These are phyloP conservation scores for Helichrysum umbraculigerum DNA, from an alignment of 129 eudicot genomes.

Conservation along the genomic window DNA sequence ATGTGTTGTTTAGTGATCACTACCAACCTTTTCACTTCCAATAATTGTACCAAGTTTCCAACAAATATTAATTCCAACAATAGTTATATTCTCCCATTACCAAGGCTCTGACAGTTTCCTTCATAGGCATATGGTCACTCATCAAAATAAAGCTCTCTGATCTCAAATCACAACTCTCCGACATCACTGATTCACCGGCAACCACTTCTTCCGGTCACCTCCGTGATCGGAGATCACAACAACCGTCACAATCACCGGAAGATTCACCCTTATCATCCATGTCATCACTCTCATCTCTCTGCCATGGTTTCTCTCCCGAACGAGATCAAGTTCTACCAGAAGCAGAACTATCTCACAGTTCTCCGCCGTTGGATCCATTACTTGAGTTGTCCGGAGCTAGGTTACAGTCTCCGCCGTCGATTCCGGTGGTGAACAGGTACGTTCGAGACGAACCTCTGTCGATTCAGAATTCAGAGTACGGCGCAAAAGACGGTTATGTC, in stretches of 20 bases:
- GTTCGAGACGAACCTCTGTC: slow-evolving; percentile 42
- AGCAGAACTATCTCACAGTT: slow-evolving; percentile 8
- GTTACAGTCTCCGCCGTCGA: slow-evolving; percentile 22
- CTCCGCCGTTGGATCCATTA: slow-evolving; percentile 34
- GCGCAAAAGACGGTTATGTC: slow-evolving; percentile 37
- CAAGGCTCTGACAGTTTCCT: too few relatives aligned
- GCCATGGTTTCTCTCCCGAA: slow-evolving; percentile 44
- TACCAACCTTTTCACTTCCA: too few relatives aligned
- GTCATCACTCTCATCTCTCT: slow-evolving; percentile 42
- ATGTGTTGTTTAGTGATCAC: too few relatives aligned
- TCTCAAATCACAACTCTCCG: too few relatives aligned
- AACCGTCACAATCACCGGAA: slow-evolving; percentile 34
- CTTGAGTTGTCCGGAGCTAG: slow-evolving; percentile 33
- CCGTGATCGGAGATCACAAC: slow-evolving; percentile 25
- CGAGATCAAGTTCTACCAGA: slow-evolving; percentile 25
- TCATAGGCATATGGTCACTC: too few relatives aligned
- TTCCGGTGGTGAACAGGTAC: slow-evolving; percentile 40
- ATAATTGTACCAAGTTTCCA: too few relatives aligned
- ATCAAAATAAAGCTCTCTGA: too few relatives aligned
- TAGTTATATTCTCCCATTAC: too few relatives aligned
- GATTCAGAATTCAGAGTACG: slow-evolving; percentile 34
- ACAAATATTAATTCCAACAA: too few relatives aligned
- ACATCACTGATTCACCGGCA: too few relatives aligned
- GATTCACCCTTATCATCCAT: slow-evolving; percentile 31
- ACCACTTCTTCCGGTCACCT: too few relatives aligned